These are phyloP conservation scores for Lipomyces starkeyi DNA, from an alignment of 805 yeast genomes.

Conservation along the genomic window DNA sequence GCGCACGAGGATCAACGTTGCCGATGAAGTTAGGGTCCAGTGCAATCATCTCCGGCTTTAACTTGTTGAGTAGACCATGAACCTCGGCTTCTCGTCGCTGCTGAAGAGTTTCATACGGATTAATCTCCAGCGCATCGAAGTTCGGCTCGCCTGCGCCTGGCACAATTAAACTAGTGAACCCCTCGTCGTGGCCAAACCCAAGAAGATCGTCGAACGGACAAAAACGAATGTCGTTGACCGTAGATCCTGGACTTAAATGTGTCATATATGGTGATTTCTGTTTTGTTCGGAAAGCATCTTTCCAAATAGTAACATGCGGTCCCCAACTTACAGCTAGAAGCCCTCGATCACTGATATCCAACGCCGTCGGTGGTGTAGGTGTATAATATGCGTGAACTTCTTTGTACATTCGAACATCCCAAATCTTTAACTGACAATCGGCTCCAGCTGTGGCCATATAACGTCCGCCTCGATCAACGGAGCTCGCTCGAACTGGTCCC, in stretches of 20 bases:
- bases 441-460: constrained; percentile 94
- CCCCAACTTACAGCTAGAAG: constrained; percentile 92
- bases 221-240: constrained; percentile 67
- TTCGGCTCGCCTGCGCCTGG: constrained; percentile 99
- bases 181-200: constrained; percentile 81
- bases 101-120: constrained; percentile 88
- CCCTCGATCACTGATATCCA: constrained; percentile 86
- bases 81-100: constrained; percentile 96
- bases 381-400: constrained; percentile 66
- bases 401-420: constrained; percentile 89
- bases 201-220: constrained; percentile 97
- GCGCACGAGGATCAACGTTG: constrained; percentile 73
- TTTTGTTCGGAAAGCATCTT: constrained; percentile 70
- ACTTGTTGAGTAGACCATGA: constrained; percentile 79
- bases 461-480: constrained; percentile 87
- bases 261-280: constrained; percentile 91
- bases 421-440: constrained; percentile 81
- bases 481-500: constrained; percentile 86
- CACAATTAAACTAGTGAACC: constrained; percentile 81
- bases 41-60: constrained; percentile 90
- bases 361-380: constrained; percentile 84
- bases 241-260: constrained; percentile 80
- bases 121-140: constrained; percentile 88
- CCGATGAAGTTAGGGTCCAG: constrained; percentile 90
- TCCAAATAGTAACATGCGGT: constrained; percentile 93